These are phyloP conservation scores for Astrothelium subdiscretum DNA, from an alignment of 495 filamentous ascomycete genomes.

Conservation along the genomic window DNA sequence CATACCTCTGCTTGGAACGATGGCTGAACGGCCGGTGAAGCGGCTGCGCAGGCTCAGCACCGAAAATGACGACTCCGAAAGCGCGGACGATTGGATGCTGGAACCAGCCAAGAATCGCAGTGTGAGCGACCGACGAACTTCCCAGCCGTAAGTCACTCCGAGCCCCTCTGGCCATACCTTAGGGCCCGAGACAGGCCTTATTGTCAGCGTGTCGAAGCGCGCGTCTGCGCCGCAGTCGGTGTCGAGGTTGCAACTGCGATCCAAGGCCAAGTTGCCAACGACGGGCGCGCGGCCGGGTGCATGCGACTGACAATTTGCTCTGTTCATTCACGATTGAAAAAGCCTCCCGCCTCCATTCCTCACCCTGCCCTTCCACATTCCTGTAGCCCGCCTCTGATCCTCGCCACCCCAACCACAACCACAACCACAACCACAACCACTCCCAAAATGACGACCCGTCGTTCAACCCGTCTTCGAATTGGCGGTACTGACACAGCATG, in stretches of 20 bases:
- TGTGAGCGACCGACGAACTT: background rate
- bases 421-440: too few relatives aligned
- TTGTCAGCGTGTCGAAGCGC: background rate
- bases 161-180: too few relatives aligned
- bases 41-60: conserved; percentile 34
- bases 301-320: background rate
- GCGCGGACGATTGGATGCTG: conserved; percentile 25
- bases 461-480: background rate
- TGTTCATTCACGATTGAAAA: background rate
- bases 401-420: background rate
- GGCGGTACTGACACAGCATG: background rate
- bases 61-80: conserved; percentile 31
- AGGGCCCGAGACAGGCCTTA: too few relatives aligned
- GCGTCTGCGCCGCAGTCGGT: conserved; percentile 1
- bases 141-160: background rate
- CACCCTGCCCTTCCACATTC: conserved; percentile 1
- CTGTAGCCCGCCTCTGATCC: background rate
- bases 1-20: background rate
- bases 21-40: conserved; percentile 30
- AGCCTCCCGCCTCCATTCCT: conserved; percentile 4
- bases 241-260: background rate
- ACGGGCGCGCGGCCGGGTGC: conserved; percentile 1
- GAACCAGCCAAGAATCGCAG: conserved; percentile 1
- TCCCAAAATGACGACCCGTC: background rate
- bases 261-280: background rate